Evolutionary conservation across 805 yeast genomes (phyloP).

Genomic region (Candida tibetensis): DNA sequence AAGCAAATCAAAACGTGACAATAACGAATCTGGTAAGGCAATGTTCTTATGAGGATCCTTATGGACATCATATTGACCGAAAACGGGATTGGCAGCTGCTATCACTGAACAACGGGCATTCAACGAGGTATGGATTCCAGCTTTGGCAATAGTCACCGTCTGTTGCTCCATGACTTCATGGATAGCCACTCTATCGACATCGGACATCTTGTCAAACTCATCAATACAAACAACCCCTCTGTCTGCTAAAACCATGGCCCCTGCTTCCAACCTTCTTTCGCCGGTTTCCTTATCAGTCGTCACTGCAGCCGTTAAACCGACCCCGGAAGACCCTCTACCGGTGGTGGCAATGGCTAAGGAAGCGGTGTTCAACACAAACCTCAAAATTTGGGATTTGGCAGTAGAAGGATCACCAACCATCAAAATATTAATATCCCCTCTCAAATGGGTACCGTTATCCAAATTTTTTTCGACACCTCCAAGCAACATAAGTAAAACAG

Average conservation of each 20-base stretch:
- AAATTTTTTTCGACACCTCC: slow-evolving; percentile 95
- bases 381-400: slow-evolving; percentile 92
- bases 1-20: slow-evolving; percentile 93
- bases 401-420: slow-evolving; percentile 99
- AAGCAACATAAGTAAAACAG: slow-evolving; percentile 82
- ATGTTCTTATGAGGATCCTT: slow-evolving; percentile 96
- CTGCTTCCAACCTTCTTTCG: slow-evolving; percentile 94
- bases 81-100: slow-evolving; percentile 97
- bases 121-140: slow-evolving; percentile 94
- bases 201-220: slow-evolving; percentile 98
- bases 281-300: slow-evolving; percentile 96
- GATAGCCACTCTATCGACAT: slow-evolving; percentile 93
- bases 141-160: slow-evolving; percentile 96
- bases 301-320: slow-evolving; percentile 98
- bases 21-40: slow-evolving; percentile 92
- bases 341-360: slow-evolving; percentile 95
- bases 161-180: slow-evolving; percentile 99
- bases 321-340: slow-evolving; percentile 99
- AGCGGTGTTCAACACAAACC: slow-evolving; percentile 94
- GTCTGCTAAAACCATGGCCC: slow-evolving; percentile 99
- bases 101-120: slow-evolving; percentile 96
- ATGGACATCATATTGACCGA: slow-evolving; percentile 93
- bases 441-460: slow-evolving; percentile 91
- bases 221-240: slow-evolving; percentile 97
- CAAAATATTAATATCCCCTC: slow-evolving; percentile 94